Evolutionary conservation across 2,329 filamentous ascomycete species (phyloP), one percentile per base, ranked within the genome.

Genomic region (Alternaria hordeiaustralica): DNA sequence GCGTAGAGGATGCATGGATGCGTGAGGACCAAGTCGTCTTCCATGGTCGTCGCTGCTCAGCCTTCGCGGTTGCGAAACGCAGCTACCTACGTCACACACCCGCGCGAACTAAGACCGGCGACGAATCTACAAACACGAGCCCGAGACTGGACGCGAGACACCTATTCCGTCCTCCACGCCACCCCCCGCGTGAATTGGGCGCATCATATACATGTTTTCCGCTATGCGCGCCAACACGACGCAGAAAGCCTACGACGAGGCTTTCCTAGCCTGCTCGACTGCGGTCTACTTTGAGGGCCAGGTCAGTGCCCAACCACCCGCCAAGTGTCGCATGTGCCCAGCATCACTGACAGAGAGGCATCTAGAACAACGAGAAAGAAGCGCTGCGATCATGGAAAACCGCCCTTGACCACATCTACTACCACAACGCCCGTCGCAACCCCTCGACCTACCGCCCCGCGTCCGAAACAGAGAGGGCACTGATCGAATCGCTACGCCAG

Each of bases 191-290:
- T 63, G 53, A 26, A 50, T 44, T 55, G 51, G 36, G 50, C 55
- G 61, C 59, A 30, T 63, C 20, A 25, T 33, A 46, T 49, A 54
- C 43, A 63, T 60, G 55, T 62, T 58, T 43, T 63, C 50, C 44
- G 66, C 61, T 36, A 87, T 86, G 82, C 84, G 85, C 76, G 83
- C 84, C 79, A 89, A 89, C 77, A 89, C 89, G 66, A 89, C 97
- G 80, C 95, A 98, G 83, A 97, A 97, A 87, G 97, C 94, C 60
- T 98, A 98, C 83, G 95, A 98, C 83, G 94, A 98, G 81, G 94
- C 92, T 81, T 97, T 97, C 82, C 83, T 97, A 73, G 94, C 91
- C 77, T 97, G 94, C 82, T 97, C 94, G 13, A 98, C 94, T 2
- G 95, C 95, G 43, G 92, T 97, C 57, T 97, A 97, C 82, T 97